phyloP scores from a whole-genome alignment of 495 filamentous ascomycete species.

The Penicillium ucsense region DNA sequence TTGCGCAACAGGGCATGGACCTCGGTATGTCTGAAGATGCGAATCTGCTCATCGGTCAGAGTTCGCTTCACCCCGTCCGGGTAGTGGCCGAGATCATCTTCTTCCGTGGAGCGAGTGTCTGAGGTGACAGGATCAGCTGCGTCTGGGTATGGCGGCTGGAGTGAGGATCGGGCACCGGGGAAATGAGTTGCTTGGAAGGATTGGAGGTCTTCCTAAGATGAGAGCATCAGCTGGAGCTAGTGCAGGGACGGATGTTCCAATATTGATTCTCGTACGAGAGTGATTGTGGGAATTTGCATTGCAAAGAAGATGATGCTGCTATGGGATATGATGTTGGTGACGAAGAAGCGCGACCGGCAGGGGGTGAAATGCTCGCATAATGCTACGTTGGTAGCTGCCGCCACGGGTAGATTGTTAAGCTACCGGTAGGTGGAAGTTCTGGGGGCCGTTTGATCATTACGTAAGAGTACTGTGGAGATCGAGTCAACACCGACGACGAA shows the following conservation, averaged over 20 bases:
- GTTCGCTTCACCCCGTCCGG: slow-evolving; percentile 82
- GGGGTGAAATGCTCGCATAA: too few species aligned
- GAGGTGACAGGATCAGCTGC: slow-evolving; percentile 19
- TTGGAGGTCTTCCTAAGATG: slow-evolving; percentile 56
- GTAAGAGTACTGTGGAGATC: not conserved
- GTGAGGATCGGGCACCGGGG: slow-evolving; percentile 18
- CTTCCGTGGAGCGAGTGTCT: slow-evolving; percentile 37
- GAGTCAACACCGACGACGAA: not conserved
- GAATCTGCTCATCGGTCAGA: slow-evolving; percentile 84
- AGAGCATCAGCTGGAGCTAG: not conserved
- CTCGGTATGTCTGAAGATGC: slow-evolving; percentile 85
- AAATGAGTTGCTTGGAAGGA: slow-evolving; percentile 62
- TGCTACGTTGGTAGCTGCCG: too few species aligned
- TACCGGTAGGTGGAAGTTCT: too few species aligned
- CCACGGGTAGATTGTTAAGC: too few species aligned
- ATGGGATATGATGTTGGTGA: slow-evolving; percentile 5
- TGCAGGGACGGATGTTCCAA: not conserved
- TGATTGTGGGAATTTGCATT: slow-evolving; percentile 36
- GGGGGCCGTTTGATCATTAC: slow-evolving; percentile 1
- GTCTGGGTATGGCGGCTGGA: slow-evolving; percentile 7
- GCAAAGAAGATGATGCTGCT: not conserved
- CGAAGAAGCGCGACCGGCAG: not conserved
- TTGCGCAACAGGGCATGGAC: slow-evolving; percentile 60
- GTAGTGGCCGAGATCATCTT: slow-evolving; percentile 80
- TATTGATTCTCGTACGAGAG: slow-evolving; percentile 32